A percentile compares a stretch with the other conserved stretches of the same genome.
phyloP scores from a whole-genome alignment of 108 stramenopile species.

The Skeletonema tropicum region DNA sequence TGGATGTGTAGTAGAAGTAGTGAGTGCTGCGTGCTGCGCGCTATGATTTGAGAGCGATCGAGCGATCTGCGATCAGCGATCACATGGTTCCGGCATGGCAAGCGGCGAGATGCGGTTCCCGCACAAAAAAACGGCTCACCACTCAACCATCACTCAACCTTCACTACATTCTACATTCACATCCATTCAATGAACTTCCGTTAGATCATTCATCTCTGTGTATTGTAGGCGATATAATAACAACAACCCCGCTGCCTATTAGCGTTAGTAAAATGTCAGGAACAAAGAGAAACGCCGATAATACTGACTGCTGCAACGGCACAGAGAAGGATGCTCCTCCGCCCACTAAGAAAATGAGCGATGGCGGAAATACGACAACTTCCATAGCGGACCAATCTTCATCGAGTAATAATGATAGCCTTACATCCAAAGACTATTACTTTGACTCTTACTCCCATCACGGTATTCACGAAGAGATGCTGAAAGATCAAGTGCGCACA shows the following conservation, averaged over 20 bases:
- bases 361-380: not conserved
- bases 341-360: slow-evolving; percentile 1
- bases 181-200: no score
- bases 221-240: not conserved
- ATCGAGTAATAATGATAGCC: slow-evolving; percentile 11
- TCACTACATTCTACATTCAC: no score
- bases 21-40: no score
- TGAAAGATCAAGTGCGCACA: slow-evolving; percentile 94
- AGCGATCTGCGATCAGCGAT: no score
- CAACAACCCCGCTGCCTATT: not conserved
- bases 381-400: not conserved
- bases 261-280: not conserved
- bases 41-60: no score
- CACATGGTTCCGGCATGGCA: no score
- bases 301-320: not conserved
- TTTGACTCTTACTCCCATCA: slow-evolving; percentile 96
- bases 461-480: slow-evolving; percentile 98
- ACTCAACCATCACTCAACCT: no score
- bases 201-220: no score
- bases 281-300: slow-evolving; percentile 1
- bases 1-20: no score
- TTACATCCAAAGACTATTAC: slow-evolving; percentile 89
- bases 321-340: not conserved
- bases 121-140: no score
- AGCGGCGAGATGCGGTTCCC: no score